phyloP scores from a whole-genome alignment of 805 yeast species.

The Schwanniomyces polymorphus region DNA sequence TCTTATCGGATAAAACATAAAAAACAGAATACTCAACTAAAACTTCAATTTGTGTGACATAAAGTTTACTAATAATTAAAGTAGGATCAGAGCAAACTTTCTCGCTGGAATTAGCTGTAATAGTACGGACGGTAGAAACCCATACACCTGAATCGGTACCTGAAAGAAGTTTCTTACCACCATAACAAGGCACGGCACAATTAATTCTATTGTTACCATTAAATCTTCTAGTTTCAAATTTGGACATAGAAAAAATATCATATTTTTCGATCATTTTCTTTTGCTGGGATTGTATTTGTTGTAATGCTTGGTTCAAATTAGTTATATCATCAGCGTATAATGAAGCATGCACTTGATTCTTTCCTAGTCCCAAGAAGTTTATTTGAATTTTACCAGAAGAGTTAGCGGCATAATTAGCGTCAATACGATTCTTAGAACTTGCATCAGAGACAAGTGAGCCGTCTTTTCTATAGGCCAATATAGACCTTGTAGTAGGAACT shows the following conservation, averaged over 20 bases:
- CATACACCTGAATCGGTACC: slow-evolving; percentile 93
- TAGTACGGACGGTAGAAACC: slow-evolving; percentile 68
- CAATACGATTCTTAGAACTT: slow-evolving; percentile 23
- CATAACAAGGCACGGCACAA: slow-evolving; percentile 92
- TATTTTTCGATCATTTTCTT: slow-evolving; percentile 65
- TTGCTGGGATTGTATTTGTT: slow-evolving; percentile 79
- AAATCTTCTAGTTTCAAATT: slow-evolving; percentile 74
- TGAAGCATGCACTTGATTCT: slow-evolving; percentile 54
- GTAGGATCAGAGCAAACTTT: slow-evolving; percentile 69
- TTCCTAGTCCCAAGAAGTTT: slow-evolving; percentile 53
- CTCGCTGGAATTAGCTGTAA: slow-evolving; percentile 48
- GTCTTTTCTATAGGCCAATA: slow-evolving; percentile 34
- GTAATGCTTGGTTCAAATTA: slow-evolving; percentile 77
- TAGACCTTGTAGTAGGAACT: slow-evolving; percentile 56
- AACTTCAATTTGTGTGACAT: slow-evolving; percentile 87
- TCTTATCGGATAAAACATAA: slow-evolving; percentile 79
- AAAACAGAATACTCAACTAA: slow-evolving; percentile 87
- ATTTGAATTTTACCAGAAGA: slow-evolving; percentile 44
- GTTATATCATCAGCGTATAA: slow-evolving; percentile 52
- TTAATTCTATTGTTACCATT: slow-evolving; percentile 75
- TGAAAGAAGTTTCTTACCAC: slow-evolving; percentile 84
- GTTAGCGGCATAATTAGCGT: slow-evolving; percentile 23
- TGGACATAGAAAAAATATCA: slow-evolving; percentile 76
- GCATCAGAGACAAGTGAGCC: slow-evolving; percentile 40
- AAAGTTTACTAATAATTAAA: slow-evolving; percentile 68